Conservation (phyloP, 345 rosid genomes). For the sweet orange (Citrus sinensis) region DVS_A1.0 CM039162.1:29664501-29665000, state of each 20-base stretch:
- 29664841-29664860: slow-evolving; percentile 34
- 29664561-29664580: slow-evolving; percentile 68
- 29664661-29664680: background rate
- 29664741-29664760: too few relatives aligned
- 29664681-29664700: background rate
- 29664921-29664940: slow-evolving; percentile 35
- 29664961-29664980: background rate
- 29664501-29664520: slow-evolving; percentile 74
- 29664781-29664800: slow-evolving; percentile 41
- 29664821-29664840: slow-evolving; percentile 27
- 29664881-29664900: slow-evolving; percentile 42
- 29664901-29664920: slow-evolving; percentile 58
- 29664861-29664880: slow-evolving; percentile 49
- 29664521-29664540: slow-evolving; percentile 54
- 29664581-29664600: slow-evolving; percentile 81
- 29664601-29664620: slow-evolving; percentile 70
- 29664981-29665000: slow-evolving; percentile 26
- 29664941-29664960: slow-evolving; percentile 8
- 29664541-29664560: slow-evolving; percentile 86
- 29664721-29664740: too few relatives aligned
- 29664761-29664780: slow-evolving; percentile 49
- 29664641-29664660: slow-evolving; percentile 82
- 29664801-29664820: slow-evolving; percentile 53
- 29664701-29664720: too few relatives aligned
- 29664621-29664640: slow-evolving; percentile 57